Conservation (phyloP, 495 filamentous ascomycete genomes). For the Staphylotrichum longicolle region DNA sequence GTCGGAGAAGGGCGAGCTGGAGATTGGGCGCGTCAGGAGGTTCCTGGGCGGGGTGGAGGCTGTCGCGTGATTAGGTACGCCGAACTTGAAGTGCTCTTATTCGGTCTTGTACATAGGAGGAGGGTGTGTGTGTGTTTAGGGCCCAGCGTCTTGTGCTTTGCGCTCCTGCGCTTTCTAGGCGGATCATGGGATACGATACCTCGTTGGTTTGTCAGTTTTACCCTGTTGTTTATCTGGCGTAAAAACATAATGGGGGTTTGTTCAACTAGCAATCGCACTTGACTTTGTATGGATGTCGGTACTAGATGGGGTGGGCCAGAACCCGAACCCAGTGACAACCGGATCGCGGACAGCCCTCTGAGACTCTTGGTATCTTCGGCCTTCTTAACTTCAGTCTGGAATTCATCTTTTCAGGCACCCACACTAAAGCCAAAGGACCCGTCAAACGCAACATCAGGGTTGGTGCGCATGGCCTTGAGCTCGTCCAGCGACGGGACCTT, state of each 20-base stretch:
- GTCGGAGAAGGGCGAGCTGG: constrained; percentile 66
- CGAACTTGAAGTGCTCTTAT: background rate
- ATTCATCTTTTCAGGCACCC: constrained; percentile 38
- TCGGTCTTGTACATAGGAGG: background rate
- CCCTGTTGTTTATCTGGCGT: background rate
- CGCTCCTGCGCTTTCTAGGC: background rate
- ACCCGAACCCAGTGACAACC: no score
- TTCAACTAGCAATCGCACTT: no score
- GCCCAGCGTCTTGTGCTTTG: background rate
- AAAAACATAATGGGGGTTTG: no score
- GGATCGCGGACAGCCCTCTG: no score
- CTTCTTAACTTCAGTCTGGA: no score
- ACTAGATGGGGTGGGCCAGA: background rate
- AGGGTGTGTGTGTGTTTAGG: background rate
- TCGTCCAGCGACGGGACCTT: constrained; percentile 48
- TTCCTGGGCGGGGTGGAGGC: constrained; percentile 70
- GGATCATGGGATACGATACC: constrained; percentile 13
- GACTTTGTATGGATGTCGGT: background rate
- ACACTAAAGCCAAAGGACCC: constrained; percentile 59
- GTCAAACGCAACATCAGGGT: constrained; percentile 51
- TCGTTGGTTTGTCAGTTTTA: background rate
- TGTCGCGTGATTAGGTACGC: constrained; percentile 5
- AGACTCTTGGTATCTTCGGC: no score
- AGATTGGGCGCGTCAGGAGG: constrained; percentile 65
- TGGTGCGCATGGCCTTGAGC: constrained; percentile 51